These are phyloP conservation scores for Lignosus rhinocerotis DNA, from an alignment of 1,284 basidiomycete genomes.

Conservation along the genomic window DNA sequence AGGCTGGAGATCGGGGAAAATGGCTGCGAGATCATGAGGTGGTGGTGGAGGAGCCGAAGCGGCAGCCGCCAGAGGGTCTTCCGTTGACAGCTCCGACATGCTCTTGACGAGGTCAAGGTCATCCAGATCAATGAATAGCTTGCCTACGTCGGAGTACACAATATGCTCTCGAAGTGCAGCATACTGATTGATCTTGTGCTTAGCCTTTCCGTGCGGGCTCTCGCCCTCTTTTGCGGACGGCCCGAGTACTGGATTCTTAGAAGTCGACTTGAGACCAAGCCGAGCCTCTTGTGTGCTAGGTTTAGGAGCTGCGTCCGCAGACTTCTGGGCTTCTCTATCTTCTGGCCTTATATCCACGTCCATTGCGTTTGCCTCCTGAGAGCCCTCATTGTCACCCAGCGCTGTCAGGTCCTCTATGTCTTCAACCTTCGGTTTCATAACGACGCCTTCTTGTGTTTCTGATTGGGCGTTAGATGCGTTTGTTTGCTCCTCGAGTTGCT, in stretches of 20 bases:
- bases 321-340: background rate
- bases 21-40: constrained; percentile 36
- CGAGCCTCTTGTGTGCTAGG: constrained; percentile 12
- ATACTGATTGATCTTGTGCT: constrained; percentile 45
- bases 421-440: constrained; percentile 59
- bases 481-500: constrained; percentile 33
- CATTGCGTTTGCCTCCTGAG: constrained; percentile 30
- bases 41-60: constrained; percentile 29
- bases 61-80: constrained; percentile 34
- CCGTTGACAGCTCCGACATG: constrained; percentile 40
- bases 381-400: constrained; percentile 32
- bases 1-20: constrained; percentile 37
- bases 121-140: constrained; percentile 61
- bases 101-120: constrained; percentile 36
- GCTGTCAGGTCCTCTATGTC: constrained; percentile 60
- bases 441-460: constrained; percentile 35
- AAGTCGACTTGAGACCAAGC: constrained; percentile 29
- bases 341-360: constrained; percentile 34
- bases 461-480: constrained; percentile 1
- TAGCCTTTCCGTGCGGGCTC: constrained; percentile 37
- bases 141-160: constrained; percentile 55
- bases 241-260: constrained; percentile 51
- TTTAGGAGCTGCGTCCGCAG: background rate
- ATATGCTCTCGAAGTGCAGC: constrained; percentile 59
- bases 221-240: constrained; percentile 12